Conservation (phyloP, 768 basidiomycete species). For the Amanita rubescens region DNA sequence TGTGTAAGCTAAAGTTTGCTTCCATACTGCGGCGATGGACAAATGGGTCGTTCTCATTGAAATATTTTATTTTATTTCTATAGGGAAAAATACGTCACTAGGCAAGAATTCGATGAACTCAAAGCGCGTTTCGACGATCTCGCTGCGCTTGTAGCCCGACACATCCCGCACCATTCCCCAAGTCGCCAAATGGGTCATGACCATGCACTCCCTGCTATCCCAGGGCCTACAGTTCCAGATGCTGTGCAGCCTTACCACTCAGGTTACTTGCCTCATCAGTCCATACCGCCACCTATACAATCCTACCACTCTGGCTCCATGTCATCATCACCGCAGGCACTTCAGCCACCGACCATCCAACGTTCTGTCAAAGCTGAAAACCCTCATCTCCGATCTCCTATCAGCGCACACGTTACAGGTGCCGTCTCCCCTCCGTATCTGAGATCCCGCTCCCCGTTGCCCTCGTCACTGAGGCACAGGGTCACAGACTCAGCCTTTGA, state of each 20-base stretch:
- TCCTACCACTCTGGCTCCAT: constrained; percentile 15
- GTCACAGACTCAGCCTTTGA: constrained; percentile 11
- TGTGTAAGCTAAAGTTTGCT: constrained; percentile 44
- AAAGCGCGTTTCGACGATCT: constrained; percentile 57
- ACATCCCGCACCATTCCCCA: constrained; percentile 24
- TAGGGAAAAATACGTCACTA: constrained; percentile 77
- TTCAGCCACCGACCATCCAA: constrained; percentile 14
- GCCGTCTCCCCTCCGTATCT: constrained; percentile 1
- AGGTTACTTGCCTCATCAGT: constrained; percentile 23
- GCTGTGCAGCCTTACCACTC: constrained; percentile 23
- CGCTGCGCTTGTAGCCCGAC: constrained; percentile 44
- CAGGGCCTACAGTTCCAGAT: constrained; percentile 23
- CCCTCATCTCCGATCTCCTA: constrained; percentile 8
- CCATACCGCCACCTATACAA: constrained; percentile 25
- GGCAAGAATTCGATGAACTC: constrained; percentile 71
- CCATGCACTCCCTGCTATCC: constrained; percentile 13
- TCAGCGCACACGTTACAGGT: background rate
- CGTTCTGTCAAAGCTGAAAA: background rate
- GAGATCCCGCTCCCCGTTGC: constrained; percentile 9
- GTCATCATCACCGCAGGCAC: constrained; percentile 15
- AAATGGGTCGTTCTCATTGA: constrained; percentile 11
- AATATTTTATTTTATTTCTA: constrained; percentile 9
- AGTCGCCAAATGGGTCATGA: constrained; percentile 27
- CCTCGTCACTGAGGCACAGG: constrained; percentile 16
- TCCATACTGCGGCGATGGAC: constrained; percentile 10